Percentiles rank a stretch among this genome's conserved stretches.
phyloP scores from a whole-genome alignment of 192 early-diverging fungal genomes.

The Funneliformis geosporum region DNA sequence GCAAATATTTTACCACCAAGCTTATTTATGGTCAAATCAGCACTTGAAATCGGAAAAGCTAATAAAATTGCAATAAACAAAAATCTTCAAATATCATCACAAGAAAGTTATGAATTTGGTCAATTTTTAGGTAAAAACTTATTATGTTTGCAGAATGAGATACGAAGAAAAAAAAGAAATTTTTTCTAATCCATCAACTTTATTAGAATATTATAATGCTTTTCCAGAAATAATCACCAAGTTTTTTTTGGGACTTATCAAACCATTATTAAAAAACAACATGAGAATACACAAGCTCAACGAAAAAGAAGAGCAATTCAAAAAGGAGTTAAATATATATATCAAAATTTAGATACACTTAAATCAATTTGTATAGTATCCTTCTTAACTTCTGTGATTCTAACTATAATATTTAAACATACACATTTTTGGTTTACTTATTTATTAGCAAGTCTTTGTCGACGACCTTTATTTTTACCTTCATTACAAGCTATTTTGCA shows the following conservation, averaged over 20 bases:
- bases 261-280: not conserved
- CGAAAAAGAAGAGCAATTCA: not conserved
- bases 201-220: not conserved
- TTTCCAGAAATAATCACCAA: not conserved
- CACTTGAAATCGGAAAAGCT: no score
- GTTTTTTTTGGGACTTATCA: not conserved
- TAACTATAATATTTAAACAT: not conserved
- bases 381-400: conserved; percentile 8
- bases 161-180: not conserved
- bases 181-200: not conserved
- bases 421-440: not conserved
- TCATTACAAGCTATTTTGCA: conserved; percentile 1
- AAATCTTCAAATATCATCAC: no score
- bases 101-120: no score
- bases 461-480: not conserved
- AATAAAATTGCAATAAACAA: no score
- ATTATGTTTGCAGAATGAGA: not conserved
- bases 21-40: no score
- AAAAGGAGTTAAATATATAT: not conserved
- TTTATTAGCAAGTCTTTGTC: not conserved
- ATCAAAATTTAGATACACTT: no score
- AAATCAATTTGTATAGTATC: not conserved
- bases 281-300: not conserved
- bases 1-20: no score
- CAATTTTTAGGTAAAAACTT: no score